Percentiles rank a stretch among this genome's conserved stretches.
phyloP scores from a whole-genome alignment of 495 filamentous ascomycete genomes.

The Penicillium canescens region DNA sequence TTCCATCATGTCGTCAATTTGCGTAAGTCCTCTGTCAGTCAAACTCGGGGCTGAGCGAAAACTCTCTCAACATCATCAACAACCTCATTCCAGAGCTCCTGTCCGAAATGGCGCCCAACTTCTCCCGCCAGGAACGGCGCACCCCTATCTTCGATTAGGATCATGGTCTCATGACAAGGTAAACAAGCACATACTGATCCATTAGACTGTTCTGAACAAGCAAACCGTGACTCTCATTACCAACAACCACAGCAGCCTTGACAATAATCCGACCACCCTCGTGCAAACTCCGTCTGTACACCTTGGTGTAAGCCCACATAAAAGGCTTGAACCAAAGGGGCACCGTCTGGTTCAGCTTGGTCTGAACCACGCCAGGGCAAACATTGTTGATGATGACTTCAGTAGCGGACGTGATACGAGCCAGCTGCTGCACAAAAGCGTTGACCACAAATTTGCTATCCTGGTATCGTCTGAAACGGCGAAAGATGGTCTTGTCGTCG shows the following conservation, averaged over 20 bases:
- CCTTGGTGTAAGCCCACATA: conserved; percentile 1
- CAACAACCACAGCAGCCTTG: conserved; percentile 14
- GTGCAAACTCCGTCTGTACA: background rate
- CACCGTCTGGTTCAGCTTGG: conserved; percentile 10
- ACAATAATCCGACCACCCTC: conserved; percentile 17
- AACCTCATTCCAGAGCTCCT: no score
- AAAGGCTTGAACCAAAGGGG: conserved; percentile 13
- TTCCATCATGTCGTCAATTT: no score
- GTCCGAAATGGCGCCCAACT: no score
- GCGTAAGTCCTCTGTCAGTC: no score
- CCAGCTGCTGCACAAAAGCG: conserved; percentile 22
- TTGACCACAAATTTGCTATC: conserved; percentile 31
- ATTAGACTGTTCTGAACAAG: conserved; percentile 6
- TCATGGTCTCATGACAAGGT: background rate
- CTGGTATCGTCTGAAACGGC: conserved; percentile 11
- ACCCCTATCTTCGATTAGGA: background rate
- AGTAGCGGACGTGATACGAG: conserved; percentile 7
- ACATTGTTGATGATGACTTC: conserved; percentile 29
- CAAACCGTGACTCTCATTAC: conserved; percentile 25
- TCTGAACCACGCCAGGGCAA: conserved; percentile 29
- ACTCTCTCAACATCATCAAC: no score
- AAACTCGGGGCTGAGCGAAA: no score
- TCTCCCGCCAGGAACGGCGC: no score
- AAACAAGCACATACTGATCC: background rate
- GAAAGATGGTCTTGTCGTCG: conserved; percentile 14